Percentiles rank a stretch among this genome's conserved stretches.
Conservation (phyloP, 306 rosid species). For the Cucurbita maxima region DNA sequence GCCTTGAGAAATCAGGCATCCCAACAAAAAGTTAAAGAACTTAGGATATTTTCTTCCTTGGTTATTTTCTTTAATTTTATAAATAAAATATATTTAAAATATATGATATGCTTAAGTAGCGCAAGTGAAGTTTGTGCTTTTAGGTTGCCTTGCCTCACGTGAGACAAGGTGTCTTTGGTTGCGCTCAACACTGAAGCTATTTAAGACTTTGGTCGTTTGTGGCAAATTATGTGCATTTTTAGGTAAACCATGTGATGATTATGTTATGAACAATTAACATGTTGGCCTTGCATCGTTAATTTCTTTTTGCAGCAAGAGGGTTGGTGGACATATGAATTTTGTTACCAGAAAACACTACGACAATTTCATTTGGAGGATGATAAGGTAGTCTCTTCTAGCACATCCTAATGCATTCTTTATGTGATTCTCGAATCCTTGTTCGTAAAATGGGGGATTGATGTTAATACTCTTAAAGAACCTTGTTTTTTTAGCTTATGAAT, state of each 20-base stretch:
- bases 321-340: slow-evolving; percentile 98
- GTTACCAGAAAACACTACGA: slow-evolving; percentile 58
- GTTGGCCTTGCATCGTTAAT: neutral
- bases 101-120: neutral
- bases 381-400: slow-evolving; percentile 33
- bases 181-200: neutral
- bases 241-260: neutral
- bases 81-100: neutral
- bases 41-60: neutral
- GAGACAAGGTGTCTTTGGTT: neutral
- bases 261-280: neutral
- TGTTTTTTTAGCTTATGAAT: neutral
- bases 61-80: neutral
- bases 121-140: neutral
- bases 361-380: slow-evolving; percentile 86
- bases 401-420: neutral
- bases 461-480: no score
- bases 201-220: neutral
- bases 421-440: neutral
- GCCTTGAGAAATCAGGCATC: neutral
- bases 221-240: neutral
- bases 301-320: slow-evolving; percentile 78
- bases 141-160: neutral
- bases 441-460: no score
- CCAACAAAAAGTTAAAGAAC: neutral